Evolutionary conservation across 148 eudicot genomes (phyloP), one percentile per base, ranked within the genome.

Genomic region (Euryodendron excelsum): DNA sequence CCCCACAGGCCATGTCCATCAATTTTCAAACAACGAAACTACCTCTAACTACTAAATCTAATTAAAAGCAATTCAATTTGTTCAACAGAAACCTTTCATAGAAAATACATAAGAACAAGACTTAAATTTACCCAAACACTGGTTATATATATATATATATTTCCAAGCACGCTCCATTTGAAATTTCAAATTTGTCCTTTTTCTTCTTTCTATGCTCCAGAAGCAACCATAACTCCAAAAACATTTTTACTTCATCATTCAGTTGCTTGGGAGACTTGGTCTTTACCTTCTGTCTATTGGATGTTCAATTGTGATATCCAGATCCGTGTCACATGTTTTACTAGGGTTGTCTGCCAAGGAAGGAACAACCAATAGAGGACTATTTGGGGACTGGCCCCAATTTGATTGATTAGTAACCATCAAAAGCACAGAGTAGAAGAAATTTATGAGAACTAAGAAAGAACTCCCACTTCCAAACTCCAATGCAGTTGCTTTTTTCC

Each of bases 341-440:
- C 39, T 3, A 28, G 5, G 13, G 23, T 48, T 27, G 14, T 10
- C 28, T 20, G 23, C 58, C 48, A 8, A 37, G 17, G 20, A 27
- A n/a, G 74, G 28, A 67, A 28, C 13, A 21, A 21, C 30, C 28
- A 10, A 14, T 20, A 67, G 6, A 33, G 69, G 31, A 18, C 12
- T 17, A 28, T 60, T 64, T 64, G 69, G 55, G 73, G 1, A 69
- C n/a, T n/a, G n/a, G n/a, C n/a, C n/a, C n/a, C n/a, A n/a, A n/a
- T n/a, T n/a, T n/a, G n/a, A n/a, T n/a, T n/a, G n/a, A n/a, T n/a
- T n/a, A n/a, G n/a, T n/a, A n/a, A n/a, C n/a, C n/a, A n/a, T n/a
- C 23, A 55, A 33, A 69, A 5, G 44, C 25, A 27, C n/a, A n/a
- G n/a, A n/a, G n/a, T n/a, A 71, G 14, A 65, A 23, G 21, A 65